Evolutionary conservation across 2,329 filamentous ascomycete genomes (phyloP).

Genomic region (Huntiella omanensis): DNA sequence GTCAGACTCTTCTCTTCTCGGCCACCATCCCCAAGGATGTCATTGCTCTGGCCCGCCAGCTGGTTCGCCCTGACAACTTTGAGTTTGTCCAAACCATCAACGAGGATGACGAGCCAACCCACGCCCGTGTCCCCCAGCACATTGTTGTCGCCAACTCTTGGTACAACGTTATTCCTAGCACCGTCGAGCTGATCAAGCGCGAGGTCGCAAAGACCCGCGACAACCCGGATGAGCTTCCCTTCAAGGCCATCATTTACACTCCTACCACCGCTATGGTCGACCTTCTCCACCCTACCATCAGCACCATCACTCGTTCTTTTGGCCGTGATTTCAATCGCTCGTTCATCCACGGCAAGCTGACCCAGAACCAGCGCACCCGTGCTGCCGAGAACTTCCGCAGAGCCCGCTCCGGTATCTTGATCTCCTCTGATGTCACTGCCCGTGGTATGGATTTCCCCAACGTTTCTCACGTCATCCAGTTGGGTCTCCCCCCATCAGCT

Average conservation of each 20-base stretch:
- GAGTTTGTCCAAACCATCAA: constrained; percentile 80
- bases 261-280: constrained; percentile 59
- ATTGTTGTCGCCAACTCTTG: constrained; percentile 47
- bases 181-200: constrained; percentile 56
- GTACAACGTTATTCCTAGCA: constrained; percentile 56
- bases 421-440: constrained; percentile 65
- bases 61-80: constrained; percentile 62
- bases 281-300: constrained; percentile 13
- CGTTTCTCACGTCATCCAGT: constrained; percentile 62
- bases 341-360: constrained; percentile 64
- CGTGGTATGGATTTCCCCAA: constrained; percentile 70
- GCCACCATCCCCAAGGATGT: constrained; percentile 80
- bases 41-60: constrained; percentile 55
- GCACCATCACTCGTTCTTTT: constrained; percentile 35
- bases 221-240: constrained; percentile 32
- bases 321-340: constrained; percentile 23
- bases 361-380: constrained; percentile 48
- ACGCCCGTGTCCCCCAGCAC: constrained; percentile 67
- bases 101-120: constrained; percentile 66
- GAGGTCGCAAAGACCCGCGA: constrained; percentile 29
- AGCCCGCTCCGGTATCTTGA: constrained; percentile 42
- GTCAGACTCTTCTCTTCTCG: constrained; percentile 89
- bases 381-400: constrained; percentile 55
- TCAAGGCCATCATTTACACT: constrained; percentile 94
- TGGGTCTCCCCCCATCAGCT: constrained; percentile 43